Base-by-base conservation (phyloP, 805 yeast genomes). In the Ogataea populi-albae region DNA sequence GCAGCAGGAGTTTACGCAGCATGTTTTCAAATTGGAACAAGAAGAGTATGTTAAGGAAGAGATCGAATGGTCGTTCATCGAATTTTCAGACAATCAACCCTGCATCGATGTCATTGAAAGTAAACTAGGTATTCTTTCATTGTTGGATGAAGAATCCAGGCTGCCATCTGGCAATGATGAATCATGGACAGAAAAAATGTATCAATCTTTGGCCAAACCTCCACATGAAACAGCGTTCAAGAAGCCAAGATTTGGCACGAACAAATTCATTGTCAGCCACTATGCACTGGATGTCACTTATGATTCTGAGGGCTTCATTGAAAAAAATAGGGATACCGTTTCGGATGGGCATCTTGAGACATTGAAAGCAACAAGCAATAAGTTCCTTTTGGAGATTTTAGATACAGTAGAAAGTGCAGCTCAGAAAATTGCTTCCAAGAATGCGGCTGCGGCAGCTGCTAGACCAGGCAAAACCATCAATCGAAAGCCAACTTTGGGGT, bases 1-100 rank as follows among this genome's bases (percentile, higher is more conserved):
- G 52, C 98, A 91, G 64, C 98, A 91, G 64, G 97, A 91, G 61
- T 91, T 91, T 64, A 91, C 89, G 54, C 97, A 88, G 67, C 97
- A 91, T 55, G 97, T 91, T 35, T 91, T 91, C 75, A 91, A 91
- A 59, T 73, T 93, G 43, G 98, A 91, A 59, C 98, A 93, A 68
- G 96, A 89, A 55, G 97, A 93, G 58, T 91, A 91, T 58, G 74
- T 88, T 35, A 77, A 76, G 41, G 98, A 91, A 65, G 84, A 89
- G 55, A 89, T 91, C 46, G 93, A 89, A 59, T 91, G 98, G 97
- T 82, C 91, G 7, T 91, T 91, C 54, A 91, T 91, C 52, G 97
- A 91, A 52, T 91, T 89, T 55, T 79, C 93, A 35, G 98, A 91
- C 61, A 91, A 91, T 61, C 96, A 93, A 68, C 98, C 97, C 3